Evolutionary conservation across 805 yeast species (phyloP).

Genomic region (Komagataella kurtzmanii): DNA sequence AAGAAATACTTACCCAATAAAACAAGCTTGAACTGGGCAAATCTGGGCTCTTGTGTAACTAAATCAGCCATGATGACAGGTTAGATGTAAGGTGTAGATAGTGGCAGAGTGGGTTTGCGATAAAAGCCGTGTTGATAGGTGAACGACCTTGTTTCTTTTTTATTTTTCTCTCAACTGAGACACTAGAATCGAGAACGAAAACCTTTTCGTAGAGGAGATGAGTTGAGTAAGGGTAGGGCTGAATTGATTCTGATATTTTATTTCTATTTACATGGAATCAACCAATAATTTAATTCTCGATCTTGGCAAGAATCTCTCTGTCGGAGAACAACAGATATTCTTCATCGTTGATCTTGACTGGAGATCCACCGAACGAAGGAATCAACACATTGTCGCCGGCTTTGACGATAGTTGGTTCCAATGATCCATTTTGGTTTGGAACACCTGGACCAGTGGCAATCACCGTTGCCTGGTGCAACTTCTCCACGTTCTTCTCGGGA

Average conservation of each 20-base stretch:
- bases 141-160: neutral
- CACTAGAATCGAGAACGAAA: neutral
- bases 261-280: conserved; percentile 7
- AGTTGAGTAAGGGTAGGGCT: neutral
- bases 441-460: conserved; percentile 94
- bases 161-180: neutral
- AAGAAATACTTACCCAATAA: conserved; percentile 21
- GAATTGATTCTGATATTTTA: neutral
- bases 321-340: conserved; percentile 61
- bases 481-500: conserved; percentile 93
- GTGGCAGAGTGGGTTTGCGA: neutral
- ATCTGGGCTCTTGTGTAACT: conserved; percentile 12
- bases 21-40: conserved; percentile 48
- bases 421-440: conserved; percentile 60
- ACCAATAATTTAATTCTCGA: conserved; percentile 35
- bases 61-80: neutral
- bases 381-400: conserved; percentile 91
- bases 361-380: conserved; percentile 88
- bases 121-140: neutral
- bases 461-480: conserved; percentile 84
- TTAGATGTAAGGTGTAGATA: neutral
- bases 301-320: conserved; percentile 88
- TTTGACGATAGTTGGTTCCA: conserved; percentile 60
- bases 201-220: neutral
- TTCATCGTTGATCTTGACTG: conserved; percentile 79